A percentile compares a stretch with the other conserved stretches of the same genome.
Evolutionary conservation across 495 filamentous ascomycete species (phyloP).

Genomic region (Aspergillus heteromorphus): DNA sequence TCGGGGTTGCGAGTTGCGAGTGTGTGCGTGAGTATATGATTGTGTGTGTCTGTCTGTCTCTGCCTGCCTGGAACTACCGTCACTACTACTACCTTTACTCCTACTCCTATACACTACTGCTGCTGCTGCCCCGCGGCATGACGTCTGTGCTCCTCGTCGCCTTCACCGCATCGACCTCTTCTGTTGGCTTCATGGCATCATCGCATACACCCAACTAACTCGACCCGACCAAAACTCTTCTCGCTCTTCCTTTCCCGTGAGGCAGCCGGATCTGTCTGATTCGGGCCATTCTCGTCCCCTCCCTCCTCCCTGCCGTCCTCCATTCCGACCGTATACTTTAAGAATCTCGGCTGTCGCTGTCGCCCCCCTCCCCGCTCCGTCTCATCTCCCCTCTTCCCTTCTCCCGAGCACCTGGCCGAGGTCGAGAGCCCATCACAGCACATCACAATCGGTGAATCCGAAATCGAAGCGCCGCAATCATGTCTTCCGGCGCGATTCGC

Average conservation of each 20-base stretch:
- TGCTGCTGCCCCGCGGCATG: constrained; percentile 21
- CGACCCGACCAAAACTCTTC: no score
- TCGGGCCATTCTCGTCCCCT: neutral
- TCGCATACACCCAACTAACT: constrained; percentile 18
- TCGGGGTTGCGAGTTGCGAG: neutral
- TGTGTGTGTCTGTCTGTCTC: no score
- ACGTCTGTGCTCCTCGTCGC: constrained; percentile 19
- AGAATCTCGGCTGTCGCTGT: no score
- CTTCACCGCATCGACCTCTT: constrained; percentile 19
- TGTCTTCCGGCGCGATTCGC: constrained; percentile 15
- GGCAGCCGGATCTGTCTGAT: constrained; percentile 17
- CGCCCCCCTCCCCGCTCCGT: neutral
- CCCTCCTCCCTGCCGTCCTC: neutral
- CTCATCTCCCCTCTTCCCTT: neutral
- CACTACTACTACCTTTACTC: no score
- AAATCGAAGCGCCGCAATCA: constrained; percentile 2
- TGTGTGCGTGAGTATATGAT: no score
- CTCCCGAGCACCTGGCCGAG: constrained; percentile 5
- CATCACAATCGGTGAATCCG: no score
- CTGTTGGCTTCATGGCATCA: constrained; percentile 14
- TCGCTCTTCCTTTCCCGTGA: no score
- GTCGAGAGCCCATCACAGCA: neutral
- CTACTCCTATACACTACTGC: no score
- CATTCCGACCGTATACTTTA: no score
- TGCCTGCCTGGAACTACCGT: neutral